A percentile compares a stretch with the other conserved stretches of the same genome.
Evolutionary conservation across 129 eudicot genomes (phyloP).

Genomic region (Pittosporum tobira): DNA sequence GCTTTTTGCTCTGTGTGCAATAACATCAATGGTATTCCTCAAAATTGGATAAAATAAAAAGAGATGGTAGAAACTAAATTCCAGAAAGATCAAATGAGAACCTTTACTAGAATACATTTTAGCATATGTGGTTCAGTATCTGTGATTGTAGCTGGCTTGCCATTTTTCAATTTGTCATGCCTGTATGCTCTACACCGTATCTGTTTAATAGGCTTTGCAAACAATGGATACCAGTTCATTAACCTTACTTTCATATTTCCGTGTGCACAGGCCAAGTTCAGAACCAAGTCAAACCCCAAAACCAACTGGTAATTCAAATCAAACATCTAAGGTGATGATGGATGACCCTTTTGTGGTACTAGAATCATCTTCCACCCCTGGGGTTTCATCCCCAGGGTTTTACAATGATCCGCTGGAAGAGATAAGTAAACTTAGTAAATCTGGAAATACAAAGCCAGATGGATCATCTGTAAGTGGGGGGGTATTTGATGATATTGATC

Average conservation of each 20-base stretch:
- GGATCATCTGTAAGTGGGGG: conserved; percentile 38
- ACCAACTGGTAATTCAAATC: conserved; percentile 33
- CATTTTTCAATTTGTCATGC: conserved; percentile 3
- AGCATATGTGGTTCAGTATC: not conserved
- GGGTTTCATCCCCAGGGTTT: conserved; percentile 31
- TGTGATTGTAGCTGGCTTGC: not conserved
- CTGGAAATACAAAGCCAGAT: conserved; percentile 38
- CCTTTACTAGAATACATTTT: not conserved
- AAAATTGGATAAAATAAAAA: too few relatives aligned
- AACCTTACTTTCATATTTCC: conserved; percentile 12
- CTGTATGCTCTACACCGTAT: not conserved
- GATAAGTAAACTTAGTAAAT: conserved; percentile 38
- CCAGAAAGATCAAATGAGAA: not conserved
- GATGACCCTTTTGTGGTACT: conserved; percentile 74
- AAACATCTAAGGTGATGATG: conserved; percentile 23
- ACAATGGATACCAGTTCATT: conserved; percentile 1
- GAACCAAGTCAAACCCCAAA: conserved; percentile 29
- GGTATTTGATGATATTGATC: conserved; percentile 71
- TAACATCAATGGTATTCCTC: too few relatives aligned
- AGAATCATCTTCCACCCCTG: conserved; percentile 45
- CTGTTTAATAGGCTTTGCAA: not conserved
- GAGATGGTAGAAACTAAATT: too few relatives aligned
- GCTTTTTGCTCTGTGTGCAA: too few relatives aligned
- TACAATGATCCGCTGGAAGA: conserved; percentile 61
- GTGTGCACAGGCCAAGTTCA: conserved; percentile 41